phyloP scores from a whole-genome alignment of 495 filamentous ascomycete genomes.

The Astrothelium subdiscretum region DNA sequence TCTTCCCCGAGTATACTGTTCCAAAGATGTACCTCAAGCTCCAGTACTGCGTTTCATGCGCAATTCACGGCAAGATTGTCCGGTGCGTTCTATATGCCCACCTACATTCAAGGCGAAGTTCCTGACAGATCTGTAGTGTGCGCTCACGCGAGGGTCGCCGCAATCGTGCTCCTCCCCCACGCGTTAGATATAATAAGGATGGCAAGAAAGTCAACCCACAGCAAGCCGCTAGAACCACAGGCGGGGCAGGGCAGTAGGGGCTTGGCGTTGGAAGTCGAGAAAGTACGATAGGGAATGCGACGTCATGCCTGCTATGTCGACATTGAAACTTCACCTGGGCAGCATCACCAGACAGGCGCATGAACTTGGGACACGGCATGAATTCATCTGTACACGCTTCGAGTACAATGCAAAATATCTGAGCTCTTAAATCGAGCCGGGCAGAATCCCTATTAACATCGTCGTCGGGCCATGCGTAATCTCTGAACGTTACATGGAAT shows the following conservation, averaged over 20 bases:
- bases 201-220: slow-evolving; percentile 99
- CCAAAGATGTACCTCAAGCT: slow-evolving; percentile 99
- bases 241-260: not conserved
- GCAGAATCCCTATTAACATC: not conserved
- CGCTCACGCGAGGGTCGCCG: slow-evolving; percentile 93
- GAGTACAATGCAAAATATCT: not conserved
- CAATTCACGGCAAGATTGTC: slow-evolving; percentile 99
- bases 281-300: not conserved
- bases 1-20: slow-evolving; percentile 97
- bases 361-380: not conserved
- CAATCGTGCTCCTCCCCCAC: slow-evolving; percentile 94
- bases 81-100: slow-evolving; percentile 53
- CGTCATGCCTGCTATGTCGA: not conserved
- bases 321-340: not conserved
- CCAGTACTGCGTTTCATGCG: slow-evolving; percentile 99
- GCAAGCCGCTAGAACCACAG: slow-evolving; percentile 56
- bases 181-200: slow-evolving; percentile 99
- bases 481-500: not conserved
- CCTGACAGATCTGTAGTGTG: slow-evolving; percentile 53
- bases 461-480: not conserved
- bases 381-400: not conserved
- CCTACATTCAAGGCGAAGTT: not conserved
- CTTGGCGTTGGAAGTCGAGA: not conserved
- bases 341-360: not conserved
- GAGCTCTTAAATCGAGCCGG: not conserved